phyloP scores from a whole-genome alignment of 148 eudicot genomes.

The Dysphania ambrosioides region DNA sequence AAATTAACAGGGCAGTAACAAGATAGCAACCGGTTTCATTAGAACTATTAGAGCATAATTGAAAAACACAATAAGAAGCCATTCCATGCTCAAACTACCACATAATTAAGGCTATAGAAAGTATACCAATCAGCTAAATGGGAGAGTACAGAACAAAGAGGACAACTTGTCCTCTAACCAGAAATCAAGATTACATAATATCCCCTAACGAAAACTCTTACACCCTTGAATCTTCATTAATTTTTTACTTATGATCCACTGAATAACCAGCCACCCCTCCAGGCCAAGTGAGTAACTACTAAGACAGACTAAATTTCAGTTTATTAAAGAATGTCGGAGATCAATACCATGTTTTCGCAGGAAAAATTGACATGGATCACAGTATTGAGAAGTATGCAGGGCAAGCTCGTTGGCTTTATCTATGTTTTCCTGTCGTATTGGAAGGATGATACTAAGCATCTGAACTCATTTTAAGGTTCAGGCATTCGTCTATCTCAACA shows the following conservation, averaged over 20 bases:
- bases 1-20: not conserved
- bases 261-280: not conserved
- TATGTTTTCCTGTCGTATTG: not conserved
- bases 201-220: not conserved
- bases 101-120: not conserved
- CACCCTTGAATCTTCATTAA: not conserved
- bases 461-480: too few relatives aligned
- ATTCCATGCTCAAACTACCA: not conserved
- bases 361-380: not conserved
- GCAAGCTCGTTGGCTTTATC: not conserved
- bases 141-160: too few relatives aligned
- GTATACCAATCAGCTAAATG: too few relatives aligned
- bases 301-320: not conserved
- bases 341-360: not conserved
- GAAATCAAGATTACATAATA: too few relatives aligned
- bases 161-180: too few relatives aligned
- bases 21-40: not conserved
- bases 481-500: too few relatives aligned
- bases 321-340: not conserved
- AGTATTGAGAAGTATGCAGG: not conserved
- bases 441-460: too few relatives aligned
- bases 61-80: too few relatives aligned
- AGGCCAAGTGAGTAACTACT: not conserved
- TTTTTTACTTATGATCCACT: not conserved
- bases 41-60: not conserved